Conservation (phyloP, 345 rosid genomes). For the Linum trigynum region DNA sequence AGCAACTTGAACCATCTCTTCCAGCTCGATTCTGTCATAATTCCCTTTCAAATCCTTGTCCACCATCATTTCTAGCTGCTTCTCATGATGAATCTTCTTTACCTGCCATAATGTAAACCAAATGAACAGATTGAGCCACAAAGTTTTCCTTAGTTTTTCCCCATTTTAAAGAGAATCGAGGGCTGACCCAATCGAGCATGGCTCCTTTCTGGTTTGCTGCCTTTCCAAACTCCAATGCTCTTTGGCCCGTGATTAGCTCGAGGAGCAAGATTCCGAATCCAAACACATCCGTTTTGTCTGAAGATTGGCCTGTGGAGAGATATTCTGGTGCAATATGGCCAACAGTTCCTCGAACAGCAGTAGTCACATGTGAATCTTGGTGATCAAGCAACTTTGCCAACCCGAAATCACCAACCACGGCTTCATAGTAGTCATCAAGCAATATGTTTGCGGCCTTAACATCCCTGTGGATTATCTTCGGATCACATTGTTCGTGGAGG, state of each 20-base stretch:
- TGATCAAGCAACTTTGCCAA: constrained; percentile 91
- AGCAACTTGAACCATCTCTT: constrained; percentile 90
- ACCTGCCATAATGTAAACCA: constrained; percentile 33
- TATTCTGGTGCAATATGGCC: constrained; percentile 99
- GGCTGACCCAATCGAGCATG: constrained; percentile 86
- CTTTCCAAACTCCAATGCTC: constrained; percentile 88
- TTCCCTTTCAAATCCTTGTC: constrained; percentile 76
- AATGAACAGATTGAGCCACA: not conserved
- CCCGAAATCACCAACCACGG: constrained; percentile 96
- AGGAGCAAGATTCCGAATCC: constrained; percentile 95
- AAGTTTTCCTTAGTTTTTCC: not conserved
- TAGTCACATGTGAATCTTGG: constrained; percentile 93
- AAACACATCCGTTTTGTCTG: constrained; percentile 94
- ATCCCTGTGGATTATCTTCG: constrained; percentile 93
- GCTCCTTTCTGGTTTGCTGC: constrained; percentile 94
- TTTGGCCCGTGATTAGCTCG: constrained; percentile 84
- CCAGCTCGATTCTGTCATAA: constrained; percentile 85
- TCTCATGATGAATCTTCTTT: constrained; percentile 83
- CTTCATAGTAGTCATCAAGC: constrained; percentile 85
- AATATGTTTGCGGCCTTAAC: constrained; percentile 98
- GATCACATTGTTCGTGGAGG: constrained; percentile 96
- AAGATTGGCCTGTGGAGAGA: constrained; percentile 94
- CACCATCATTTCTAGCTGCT: constrained; percentile 73
- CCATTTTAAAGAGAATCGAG: not conserved
- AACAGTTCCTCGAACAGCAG: constrained; percentile 93